These are phyloP conservation scores for Candida tetrigidarum DNA, from an alignment of 1,139 yeast genomes.

Conservation along the genomic window DNA sequence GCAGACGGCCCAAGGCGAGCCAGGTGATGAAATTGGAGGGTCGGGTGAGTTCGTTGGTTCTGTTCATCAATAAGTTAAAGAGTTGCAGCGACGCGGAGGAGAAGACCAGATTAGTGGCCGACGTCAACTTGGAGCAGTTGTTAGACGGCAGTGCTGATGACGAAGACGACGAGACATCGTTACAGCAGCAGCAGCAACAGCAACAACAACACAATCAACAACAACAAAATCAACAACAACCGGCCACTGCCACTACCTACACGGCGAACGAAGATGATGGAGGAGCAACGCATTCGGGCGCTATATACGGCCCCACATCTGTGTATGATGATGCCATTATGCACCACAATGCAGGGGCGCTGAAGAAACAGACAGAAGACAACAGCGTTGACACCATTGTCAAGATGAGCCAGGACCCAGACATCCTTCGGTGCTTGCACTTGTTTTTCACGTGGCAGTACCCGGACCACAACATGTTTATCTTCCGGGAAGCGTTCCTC, in stretches of 20 bases:
- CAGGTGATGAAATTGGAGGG: conserved; percentile 47
- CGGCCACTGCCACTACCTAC: no score
- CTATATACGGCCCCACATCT: conserved; percentile 56
- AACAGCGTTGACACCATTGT: conserved; percentile 11
- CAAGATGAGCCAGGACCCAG: conserved; percentile 40
- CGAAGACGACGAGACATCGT: not conserved
- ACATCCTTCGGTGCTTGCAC: conserved; percentile 52
- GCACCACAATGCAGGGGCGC: conserved; percentile 22
- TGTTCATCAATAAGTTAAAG: conserved; percentile 29
- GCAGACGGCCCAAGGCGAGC: conserved; percentile 53
- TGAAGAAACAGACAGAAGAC: conserved; percentile 26
- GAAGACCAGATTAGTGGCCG: not conserved
- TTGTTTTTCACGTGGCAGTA: conserved; percentile 68
- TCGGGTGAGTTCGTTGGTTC: conserved; percentile 28
- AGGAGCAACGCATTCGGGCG: conserved; percentile 24
- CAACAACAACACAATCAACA: not conserved
- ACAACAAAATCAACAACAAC: conserved; percentile 7
- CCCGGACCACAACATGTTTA: conserved; percentile 65
- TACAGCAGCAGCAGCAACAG: not conserved
- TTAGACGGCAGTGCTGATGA: not conserved
- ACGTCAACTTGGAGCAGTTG: not conserved
- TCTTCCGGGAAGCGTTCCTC: conserved; percentile 68
- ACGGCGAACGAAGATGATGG: conserved; percentile 19
- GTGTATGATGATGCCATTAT: conserved; percentile 45
- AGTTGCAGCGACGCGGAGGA: conserved; percentile 24